A percentile compares a stretch with the other conserved stretches of the same genome.
phyloP scores from a whole-genome alignment of 257 asterid species.

The Solanum chiquidenum region DNA sequence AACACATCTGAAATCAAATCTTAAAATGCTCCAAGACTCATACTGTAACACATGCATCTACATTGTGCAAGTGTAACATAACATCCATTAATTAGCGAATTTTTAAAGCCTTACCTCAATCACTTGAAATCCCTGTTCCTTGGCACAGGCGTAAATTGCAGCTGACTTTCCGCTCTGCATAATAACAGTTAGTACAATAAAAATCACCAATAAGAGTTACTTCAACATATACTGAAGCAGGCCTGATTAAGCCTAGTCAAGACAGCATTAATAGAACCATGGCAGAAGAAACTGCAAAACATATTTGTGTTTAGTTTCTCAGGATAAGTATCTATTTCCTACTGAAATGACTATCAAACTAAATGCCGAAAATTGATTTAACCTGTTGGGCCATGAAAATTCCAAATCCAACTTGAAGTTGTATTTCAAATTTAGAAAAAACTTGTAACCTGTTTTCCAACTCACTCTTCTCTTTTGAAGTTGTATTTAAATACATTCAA shows the following conservation, averaged over 20 bases:
- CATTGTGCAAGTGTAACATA: neutral
- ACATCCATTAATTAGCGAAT: neutral
- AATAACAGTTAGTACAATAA: neutral
- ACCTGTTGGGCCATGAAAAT: neutral
- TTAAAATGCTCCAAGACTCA: neutral
- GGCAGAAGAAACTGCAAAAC: neutral
- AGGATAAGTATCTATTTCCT: neutral
- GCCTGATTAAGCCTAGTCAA: neutral
- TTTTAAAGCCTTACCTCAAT: slow-evolving; percentile 60
- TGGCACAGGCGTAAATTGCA: slow-evolving; percentile 92
- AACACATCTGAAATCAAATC: neutral
- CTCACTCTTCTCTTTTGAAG: neutral
- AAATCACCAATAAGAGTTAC: neutral
- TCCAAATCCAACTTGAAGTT: neutral
- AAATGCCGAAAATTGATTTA: neutral
- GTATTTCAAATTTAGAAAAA: neutral
- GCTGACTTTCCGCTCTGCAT: slow-evolving; percentile 97
- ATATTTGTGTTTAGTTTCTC: neutral
- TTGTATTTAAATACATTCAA: neutral
- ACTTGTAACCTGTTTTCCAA: neutral
- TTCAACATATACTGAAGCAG: neutral
- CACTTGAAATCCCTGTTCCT: slow-evolving; percentile 91
- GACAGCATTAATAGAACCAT: neutral
- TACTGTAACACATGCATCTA: neutral
- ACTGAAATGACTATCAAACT: neutral